Evolutionary conservation across 306 rosid species (phyloP).

Genomic region (Trifolium pratense): DNA sequence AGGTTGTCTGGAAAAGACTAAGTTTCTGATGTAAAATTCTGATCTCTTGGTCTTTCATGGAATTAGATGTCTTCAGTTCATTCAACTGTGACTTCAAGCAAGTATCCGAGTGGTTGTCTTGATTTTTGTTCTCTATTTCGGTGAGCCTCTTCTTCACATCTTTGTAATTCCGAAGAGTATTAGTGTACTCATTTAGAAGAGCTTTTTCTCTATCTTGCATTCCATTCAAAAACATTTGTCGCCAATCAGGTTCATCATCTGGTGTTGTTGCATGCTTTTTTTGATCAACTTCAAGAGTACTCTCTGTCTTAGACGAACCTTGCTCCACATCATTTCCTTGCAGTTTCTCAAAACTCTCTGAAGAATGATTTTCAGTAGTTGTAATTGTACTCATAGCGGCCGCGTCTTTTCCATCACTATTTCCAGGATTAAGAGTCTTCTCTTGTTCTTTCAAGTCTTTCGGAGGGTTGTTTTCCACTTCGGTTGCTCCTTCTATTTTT

Average conservation of each 20-base stretch:
- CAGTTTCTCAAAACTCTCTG: slow-evolving; percentile 37
- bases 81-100: slow-evolving; percentile 52
- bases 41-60: slow-evolving; percentile 83
- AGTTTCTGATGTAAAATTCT: slow-evolving; percentile 69
- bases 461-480: slow-evolving; percentile 24
- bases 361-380: slow-evolving; percentile 9
- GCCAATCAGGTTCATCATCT: slow-evolving; percentile 87
- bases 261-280: slow-evolving; percentile 32
- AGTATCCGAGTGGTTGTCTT: slow-evolving; percentile 49
- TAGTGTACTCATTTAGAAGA: slow-evolving; percentile 76
- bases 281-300: slow-evolving; percentile 40
- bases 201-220: slow-evolving; percentile 70
- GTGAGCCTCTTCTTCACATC: slow-evolving; percentile 72
- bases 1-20: slow-evolving; percentile 59
- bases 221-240: slow-evolving; percentile 65
- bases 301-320: slow-evolving; percentile 36
- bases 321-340: slow-evolving; percentile 39
- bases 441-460: slow-evolving; percentile 42
- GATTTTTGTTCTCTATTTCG: slow-evolving; percentile 64
- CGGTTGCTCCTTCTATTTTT: slow-evolving; percentile 18
- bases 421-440: slow-evolving; percentile 24
- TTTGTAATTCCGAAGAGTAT: slow-evolving; percentile 81
- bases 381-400: slow-evolving; percentile 29
- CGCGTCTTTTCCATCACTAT: slow-evolving; percentile 38
- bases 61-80: slow-evolving; percentile 65